Conservation (phyloP, 2,329 filamentous ascomycete species). For the Ophiostoma ips region DNA sequence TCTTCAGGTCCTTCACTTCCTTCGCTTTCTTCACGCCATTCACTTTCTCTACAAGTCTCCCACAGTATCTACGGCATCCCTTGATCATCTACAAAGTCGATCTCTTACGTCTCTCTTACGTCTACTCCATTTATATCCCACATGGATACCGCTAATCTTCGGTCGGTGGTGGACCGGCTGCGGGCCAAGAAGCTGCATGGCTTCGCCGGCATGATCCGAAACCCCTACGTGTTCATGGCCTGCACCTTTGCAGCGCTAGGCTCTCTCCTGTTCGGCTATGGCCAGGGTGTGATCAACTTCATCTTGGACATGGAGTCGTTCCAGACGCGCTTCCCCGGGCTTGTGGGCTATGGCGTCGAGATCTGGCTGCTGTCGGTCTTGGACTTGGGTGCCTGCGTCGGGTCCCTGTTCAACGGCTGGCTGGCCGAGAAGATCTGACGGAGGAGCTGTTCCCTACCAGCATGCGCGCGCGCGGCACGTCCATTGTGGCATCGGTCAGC, state of each 20-base stretch:
- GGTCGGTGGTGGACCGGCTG: slow-evolving; percentile 24
- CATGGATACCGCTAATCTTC: slow-evolving; percentile 7
- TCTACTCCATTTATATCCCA: too few relatives aligned
- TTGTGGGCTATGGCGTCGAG: slow-evolving; percentile 5
- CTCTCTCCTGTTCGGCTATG: slow-evolving; percentile 8
- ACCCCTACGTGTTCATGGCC: slow-evolving; percentile 26
- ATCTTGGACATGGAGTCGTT: slow-evolving; percentile 7
- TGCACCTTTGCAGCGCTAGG: slow-evolving; percentile 6
- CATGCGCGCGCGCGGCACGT: slow-evolving; percentile 7
- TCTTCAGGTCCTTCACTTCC: too few relatives aligned
- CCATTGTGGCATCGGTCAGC: slow-evolving; percentile 27
- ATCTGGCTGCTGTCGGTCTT: slow-evolving; percentile 6
- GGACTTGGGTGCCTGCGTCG: slow-evolving; percentile 5
- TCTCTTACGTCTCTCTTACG: too few relatives aligned
- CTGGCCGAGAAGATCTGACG: slow-evolving; percentile 13
- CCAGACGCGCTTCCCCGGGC: slow-evolving; percentile 4
- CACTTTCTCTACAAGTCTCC: too few relatives aligned
- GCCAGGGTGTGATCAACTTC: slow-evolving; percentile 6
- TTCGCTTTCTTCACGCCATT: too few relatives aligned
- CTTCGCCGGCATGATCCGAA: slow-evolving; percentile 24
- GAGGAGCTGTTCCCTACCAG: slow-evolving; percentile 21
- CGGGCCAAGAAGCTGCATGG: slow-evolving; percentile 25
- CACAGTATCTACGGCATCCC: too few relatives aligned
- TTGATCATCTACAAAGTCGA: too few relatives aligned
- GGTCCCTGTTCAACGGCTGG: slow-evolving; percentile 7